A percentile compares a stretch with the other conserved stretches of the same genome.
phyloP scores from a whole-genome alignment of 2,329 filamentous ascomycete species.

The Colletotrichum endophyticum region DNA sequence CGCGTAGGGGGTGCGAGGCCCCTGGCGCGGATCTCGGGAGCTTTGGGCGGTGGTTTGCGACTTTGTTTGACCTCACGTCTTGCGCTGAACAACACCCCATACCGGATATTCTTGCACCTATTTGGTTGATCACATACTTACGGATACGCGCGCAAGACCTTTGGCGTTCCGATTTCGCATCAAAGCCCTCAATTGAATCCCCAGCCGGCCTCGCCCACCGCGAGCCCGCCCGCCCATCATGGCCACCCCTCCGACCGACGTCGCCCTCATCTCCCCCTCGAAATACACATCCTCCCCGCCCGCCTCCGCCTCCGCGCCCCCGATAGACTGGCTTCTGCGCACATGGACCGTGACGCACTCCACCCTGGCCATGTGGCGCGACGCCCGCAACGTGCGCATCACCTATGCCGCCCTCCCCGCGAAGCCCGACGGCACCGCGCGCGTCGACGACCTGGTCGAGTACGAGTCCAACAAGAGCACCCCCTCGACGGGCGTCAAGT shows the following conservation, averaged over 20 bases:
- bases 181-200: not conserved
- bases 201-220: not conserved
- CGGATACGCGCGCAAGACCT: not conserved
- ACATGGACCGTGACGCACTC: conserved; percentile 80
- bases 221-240: not conserved
- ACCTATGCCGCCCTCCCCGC: conserved; percentile 66
- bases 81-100: not conserved
- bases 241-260: conserved; percentile 11
- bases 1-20: not conserved
- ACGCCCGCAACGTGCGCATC: conserved; percentile 80
- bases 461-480: conserved; percentile 61
- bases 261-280: conserved; percentile 42
- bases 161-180: not conserved
- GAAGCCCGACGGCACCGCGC: conserved; percentile 40
- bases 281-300: conserved; percentile 44
- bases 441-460: conserved; percentile 75
- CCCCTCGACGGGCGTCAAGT: conserved; percentile 51
- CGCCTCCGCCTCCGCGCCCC: conserved; percentile 41
- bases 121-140: not conserved
- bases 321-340: conserved; percentile 64
- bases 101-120: not conserved
- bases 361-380: conserved; percentile 80
- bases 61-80: not conserved
- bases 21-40: conserved; percentile 13
- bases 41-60: conserved; percentile 39